Evolutionary conservation across 2,329 filamentous ascomycete genomes (phyloP).

Genomic region (Aspergillus piperis): DNA sequence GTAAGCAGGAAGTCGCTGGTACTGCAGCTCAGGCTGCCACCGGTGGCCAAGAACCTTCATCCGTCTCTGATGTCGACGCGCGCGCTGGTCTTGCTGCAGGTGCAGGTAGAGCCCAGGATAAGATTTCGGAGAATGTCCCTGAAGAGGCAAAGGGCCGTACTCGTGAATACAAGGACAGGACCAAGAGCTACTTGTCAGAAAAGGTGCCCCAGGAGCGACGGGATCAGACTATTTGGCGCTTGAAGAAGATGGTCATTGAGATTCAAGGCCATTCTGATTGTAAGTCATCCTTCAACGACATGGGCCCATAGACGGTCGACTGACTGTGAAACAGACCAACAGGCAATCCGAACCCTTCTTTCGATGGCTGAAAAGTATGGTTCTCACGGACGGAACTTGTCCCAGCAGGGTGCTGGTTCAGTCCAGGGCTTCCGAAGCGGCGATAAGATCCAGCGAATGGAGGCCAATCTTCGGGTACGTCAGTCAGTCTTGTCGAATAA

Average conservation of each 20-base stretch:
- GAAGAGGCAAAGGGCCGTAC: conserved; percentile 55
- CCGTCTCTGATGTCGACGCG: conserved; percentile 55
- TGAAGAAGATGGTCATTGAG: conserved; percentile 98
- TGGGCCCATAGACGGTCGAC: background rate
- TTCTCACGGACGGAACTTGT: conserved; percentile 67
- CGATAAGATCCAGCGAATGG: conserved; percentile 67
- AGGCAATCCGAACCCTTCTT: conserved; percentile 86
- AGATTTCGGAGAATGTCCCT: conserved; percentile 63
- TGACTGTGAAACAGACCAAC: conserved; percentile 59
- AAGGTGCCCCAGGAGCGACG: conserved; percentile 93
- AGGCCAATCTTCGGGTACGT: conserved; percentile 73
- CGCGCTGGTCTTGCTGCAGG: conserved; percentile 48
- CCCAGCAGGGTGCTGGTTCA: conserved; percentile 65
- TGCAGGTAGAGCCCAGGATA: conserved; percentile 48
- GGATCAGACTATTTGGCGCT: conserved; percentile 84
- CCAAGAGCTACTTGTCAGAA: conserved; percentile 74
- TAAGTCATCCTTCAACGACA: conserved; percentile 39
- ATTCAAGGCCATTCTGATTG: conserved; percentile 93
- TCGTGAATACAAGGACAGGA: conserved; percentile 44
- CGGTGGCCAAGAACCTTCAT: conserved; percentile 50
- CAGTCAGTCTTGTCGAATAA: conserved; percentile 36
- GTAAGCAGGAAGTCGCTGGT: conserved; percentile 55
- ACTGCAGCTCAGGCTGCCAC: conserved; percentile 54
- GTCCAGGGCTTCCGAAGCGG: conserved; percentile 71
- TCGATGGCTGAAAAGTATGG: conserved; percentile 82